Base-by-base conservation (phyloP, 2,329 filamentous ascomycete species). In the Nannizzia gypsea region DNA sequence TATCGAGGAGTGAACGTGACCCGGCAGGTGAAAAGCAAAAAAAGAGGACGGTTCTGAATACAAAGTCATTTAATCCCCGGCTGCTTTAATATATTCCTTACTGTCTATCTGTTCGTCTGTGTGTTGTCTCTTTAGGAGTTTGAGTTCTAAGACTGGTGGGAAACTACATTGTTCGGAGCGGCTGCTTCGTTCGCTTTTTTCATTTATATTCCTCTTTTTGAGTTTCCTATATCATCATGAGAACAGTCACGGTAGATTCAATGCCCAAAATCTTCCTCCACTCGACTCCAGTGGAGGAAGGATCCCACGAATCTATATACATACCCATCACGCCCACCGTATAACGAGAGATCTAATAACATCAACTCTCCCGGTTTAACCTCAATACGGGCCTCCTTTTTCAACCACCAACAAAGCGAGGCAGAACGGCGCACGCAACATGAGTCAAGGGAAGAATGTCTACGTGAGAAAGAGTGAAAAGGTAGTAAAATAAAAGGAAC, bases 1-100 rank as follows among this genome's bases (percentile, higher is more conserved):
- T 62, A 91, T 99, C 72, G 92, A 96, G 73, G 90, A 95, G 77
- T 95, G 46, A 52, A 28, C 24, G 28, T 13, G 46, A 28, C 24
- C 9, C 9, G 11, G 20, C n/a, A 24, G 6, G 17, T 17, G 17
- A n/a, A 17, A 40, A 40, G n/a, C 15, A 42, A 15, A 42, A 42
- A 42, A 42, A 8, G 38, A 42, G 17, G n/a, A 3, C 8, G 42
- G 42, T 20, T 46, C 42, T 46, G 42, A 46, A 46, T 52, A 52
- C 22, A 24, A 52, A 11, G 24, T 31, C 22, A 52, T 26, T 52
- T 26, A 52, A 46, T 46, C 22, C 42, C 42, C 42, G 20, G 11
- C 42, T 46, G 42, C 42, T 46, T 46, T 46, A 24, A 46, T 46
- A 46, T 11, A 46, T 46, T 46, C 17, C 6, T n/a, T 46, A 17